A percentile compares a stretch with the other conserved stretches of the same genome.
Evolutionary conservation across 1,284 basidiomycete species (phyloP).

Genomic region (Boletus albobrunnescens): DNA sequence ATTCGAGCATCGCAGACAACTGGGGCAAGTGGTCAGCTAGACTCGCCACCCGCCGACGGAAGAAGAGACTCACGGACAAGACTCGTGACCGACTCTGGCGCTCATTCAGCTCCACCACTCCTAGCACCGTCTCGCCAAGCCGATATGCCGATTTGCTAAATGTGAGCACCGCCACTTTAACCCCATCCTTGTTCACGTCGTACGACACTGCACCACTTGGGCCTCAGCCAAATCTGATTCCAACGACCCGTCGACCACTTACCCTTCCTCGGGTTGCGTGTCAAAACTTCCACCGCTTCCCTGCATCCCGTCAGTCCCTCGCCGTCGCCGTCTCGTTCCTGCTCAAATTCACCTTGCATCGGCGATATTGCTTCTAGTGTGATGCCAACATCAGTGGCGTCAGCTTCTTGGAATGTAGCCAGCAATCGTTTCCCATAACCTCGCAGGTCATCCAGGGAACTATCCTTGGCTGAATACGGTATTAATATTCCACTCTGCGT

Average conservation of each 20-base stretch:
- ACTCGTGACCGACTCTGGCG: slow-evolving; percentile 57
- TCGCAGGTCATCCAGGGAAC: slow-evolving; percentile 33
- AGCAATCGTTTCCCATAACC: slow-evolving; percentile 47
- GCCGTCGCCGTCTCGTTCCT: slow-evolving; percentile 37
- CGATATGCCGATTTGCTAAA: slow-evolving; percentile 87
- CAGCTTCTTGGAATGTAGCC: slow-evolving; percentile 39
- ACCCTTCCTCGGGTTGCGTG: slow-evolving; percentile 86
- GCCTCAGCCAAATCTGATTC: no score
- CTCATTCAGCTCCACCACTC: slow-evolving; percentile 83
- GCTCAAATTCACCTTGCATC: slow-evolving; percentile 29
- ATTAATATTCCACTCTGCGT: slow-evolving; percentile 5
- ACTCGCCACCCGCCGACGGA: background rate
- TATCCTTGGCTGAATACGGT: slow-evolving; percentile 12
- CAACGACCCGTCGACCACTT: slow-evolving; percentile 25
- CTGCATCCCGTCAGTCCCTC: slow-evolving; percentile 66
- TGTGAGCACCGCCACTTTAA: slow-evolving; percentile 84
- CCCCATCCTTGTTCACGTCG: slow-evolving; percentile 88
- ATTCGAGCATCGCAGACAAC: slow-evolving; percentile 82
- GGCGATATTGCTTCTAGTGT: slow-evolving; percentile 29
- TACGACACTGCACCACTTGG: slow-evolving; percentile 63
- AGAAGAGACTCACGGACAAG: slow-evolving; percentile 54
- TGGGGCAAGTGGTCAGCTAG: slow-evolving; percentile 29
- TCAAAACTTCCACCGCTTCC: slow-evolving; percentile 87
- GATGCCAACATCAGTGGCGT: slow-evolving; percentile 27
- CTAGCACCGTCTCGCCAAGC: slow-evolving; percentile 84